A percentile compares a stretch with the other conserved stretches of the same genome.
Evolutionary conservation across 2,329 filamentous ascomycete species (phyloP).

Genomic region (Colletotrichum godetiae): DNA sequence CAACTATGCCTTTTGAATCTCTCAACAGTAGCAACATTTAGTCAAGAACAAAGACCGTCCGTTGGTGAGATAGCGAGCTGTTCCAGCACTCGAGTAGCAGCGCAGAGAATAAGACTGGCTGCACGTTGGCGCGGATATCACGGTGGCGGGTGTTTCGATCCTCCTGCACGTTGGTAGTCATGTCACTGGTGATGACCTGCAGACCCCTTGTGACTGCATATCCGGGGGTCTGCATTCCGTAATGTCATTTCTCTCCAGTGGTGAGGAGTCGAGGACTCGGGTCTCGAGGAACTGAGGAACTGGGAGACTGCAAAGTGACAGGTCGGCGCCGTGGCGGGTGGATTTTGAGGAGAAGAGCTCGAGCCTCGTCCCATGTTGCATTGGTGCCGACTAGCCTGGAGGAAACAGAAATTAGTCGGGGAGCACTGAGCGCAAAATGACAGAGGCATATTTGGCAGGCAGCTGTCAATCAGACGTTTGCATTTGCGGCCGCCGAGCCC

Average conservation of each 20-base stretch:
- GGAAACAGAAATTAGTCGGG: not conserved
- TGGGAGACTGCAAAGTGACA: constrained; percentile 11
- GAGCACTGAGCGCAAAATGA: constrained; percentile 3
- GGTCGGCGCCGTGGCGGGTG: not conserved
- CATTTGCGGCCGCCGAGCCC: not conserved
- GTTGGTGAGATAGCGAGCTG: not conserved
- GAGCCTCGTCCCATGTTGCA: constrained; percentile 23
- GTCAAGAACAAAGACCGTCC: not conserved
- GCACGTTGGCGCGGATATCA: not conserved
- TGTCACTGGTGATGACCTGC: constrained; percentile 18
- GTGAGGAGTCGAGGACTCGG: not conserved
- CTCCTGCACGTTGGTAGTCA: constrained; percentile 19
- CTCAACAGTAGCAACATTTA: not conserved
- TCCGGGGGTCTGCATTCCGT: constrained; percentile 11
- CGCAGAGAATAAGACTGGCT: not conserved
- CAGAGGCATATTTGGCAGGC: constrained; percentile 4
- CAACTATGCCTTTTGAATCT: not conserved
- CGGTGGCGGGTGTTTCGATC: constrained; percentile 19
- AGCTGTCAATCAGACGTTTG: constrained; percentile 12
- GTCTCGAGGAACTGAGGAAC: not conserved
- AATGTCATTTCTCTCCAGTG: not conserved
- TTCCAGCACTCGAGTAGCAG: not conserved
- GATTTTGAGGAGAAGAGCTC: constrained; percentile 27
- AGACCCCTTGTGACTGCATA: constrained; percentile 26
- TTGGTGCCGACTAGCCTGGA: not conserved